These are phyloP conservation scores for Mucuna pruriens DNA, from an alignment of 306 rosid species.

Conservation along the genomic window DNA sequence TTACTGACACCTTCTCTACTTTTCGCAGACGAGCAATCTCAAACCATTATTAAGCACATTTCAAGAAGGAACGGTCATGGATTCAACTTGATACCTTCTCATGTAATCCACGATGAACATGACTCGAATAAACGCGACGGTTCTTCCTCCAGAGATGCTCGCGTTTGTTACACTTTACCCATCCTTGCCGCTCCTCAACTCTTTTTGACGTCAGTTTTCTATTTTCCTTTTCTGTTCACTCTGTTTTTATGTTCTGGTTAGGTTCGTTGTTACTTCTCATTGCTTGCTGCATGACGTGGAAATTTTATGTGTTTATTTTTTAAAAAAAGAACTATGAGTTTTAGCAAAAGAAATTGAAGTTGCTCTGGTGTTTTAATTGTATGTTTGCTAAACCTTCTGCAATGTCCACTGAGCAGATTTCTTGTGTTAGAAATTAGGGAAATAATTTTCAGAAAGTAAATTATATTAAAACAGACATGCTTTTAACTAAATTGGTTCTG, in stretches of 20 bases:
- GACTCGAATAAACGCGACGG: conserved; percentile 17
- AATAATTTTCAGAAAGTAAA: background rate
- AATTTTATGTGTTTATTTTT: background rate
- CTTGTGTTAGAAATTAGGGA: conserved; percentile 6
- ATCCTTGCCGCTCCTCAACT: conserved; percentile 59
- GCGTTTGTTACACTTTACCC: conserved; percentile 77
- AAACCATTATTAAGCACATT: conserved; percentile 52
- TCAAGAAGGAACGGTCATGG: conserved; percentile 72
- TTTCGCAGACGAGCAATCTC: conserved; percentile 57
- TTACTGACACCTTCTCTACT: background rate
- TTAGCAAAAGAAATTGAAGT: background rate
- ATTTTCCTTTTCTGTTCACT: background rate
- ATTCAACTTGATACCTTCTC: conserved; percentile 78
- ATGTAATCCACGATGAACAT: conserved; percentile 37
- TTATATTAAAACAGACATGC: background rate
- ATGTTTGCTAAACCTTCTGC: background rate
- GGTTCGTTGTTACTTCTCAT: background rate
- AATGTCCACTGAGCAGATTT: background rate
- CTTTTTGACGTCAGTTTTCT: conserved; percentile 57
- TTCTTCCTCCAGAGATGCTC: conserved; percentile 54
- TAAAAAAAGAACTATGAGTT: background rate
- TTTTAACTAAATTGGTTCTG: background rate
- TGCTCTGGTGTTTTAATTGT: background rate
- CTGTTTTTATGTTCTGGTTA: background rate
- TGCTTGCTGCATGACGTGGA: background rate